These are phyloP conservation scores for Trichomonascaceae sp. DNA, from an alignment of 1,139 yeast genomes.

Conservation along the genomic window DNA sequence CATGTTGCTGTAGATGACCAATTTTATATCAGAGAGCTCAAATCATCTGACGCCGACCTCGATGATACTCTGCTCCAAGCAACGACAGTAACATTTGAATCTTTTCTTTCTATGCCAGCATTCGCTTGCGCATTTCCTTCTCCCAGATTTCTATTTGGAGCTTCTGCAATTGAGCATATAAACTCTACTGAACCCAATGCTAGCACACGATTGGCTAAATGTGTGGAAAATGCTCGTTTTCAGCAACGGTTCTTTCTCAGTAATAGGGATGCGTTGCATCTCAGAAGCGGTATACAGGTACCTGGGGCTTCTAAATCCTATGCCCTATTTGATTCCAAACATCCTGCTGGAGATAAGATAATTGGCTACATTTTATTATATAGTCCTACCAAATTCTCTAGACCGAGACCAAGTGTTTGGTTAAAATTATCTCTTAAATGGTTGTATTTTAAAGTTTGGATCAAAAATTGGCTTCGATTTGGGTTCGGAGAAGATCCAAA, in stretches of 20 bases:
- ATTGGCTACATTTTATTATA: background rate
- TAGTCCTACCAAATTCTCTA: background rate
- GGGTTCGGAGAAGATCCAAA: constrained; percentile 1
- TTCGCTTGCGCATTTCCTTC: background rate
- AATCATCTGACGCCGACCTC: background rate
- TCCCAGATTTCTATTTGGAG: background rate
- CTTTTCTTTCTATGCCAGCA: background rate
- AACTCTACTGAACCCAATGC: background rate
- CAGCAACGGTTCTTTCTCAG: constrained; percentile 1
- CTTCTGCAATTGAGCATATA: background rate
- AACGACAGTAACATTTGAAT: background rate
- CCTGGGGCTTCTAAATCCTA: background rate
- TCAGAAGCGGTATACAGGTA: background rate
- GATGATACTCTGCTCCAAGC: background rate
- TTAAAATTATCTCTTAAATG: background rate
- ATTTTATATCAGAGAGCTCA: background rate
- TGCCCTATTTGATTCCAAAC: constrained; percentile 3
- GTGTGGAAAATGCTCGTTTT: background rate
- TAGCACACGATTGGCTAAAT: background rate
- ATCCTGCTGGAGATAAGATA: constrained; percentile 1
- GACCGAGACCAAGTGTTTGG: background rate
- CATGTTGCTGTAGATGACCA: background rate
- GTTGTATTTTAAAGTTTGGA: background rate
- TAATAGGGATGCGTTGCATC: background rate
- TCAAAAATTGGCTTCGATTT: constrained; percentile 1